A percentile compares a stretch with the other conserved stretches of the same genome.
phyloP scores from a whole-genome alignment of 169 alveolate species.

The Cardiosporidium cionae region DNA sequence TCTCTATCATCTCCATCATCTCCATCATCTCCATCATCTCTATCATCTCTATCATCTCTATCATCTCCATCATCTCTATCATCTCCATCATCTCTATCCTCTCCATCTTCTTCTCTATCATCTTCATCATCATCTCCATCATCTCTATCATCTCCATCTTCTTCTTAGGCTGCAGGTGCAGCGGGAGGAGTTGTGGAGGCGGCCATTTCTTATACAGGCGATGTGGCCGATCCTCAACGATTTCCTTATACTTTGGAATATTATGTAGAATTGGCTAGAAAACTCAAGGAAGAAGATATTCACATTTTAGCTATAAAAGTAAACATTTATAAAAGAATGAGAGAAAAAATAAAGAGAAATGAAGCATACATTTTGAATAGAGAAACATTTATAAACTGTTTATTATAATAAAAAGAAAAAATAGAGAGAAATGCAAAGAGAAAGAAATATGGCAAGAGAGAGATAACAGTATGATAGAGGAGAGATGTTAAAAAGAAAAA shows the following conservation, averaged over 20 bases:
- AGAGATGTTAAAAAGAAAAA: not conserved
- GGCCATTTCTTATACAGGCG: slow-evolving; percentile 8
- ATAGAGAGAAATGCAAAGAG: not conserved
- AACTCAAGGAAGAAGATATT: not conserved
- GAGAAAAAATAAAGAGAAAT: not conserved
- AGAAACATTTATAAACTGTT: not conserved
- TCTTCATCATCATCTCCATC: too few relatives aligned
- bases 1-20: too few relatives aligned
- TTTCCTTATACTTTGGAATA: slow-evolving; percentile 14
- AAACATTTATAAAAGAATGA: not conserved
- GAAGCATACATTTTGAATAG: not conserved
- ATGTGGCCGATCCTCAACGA: not conserved
- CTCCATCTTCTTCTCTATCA: too few relatives aligned
- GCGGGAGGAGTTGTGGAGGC: slow-evolving; percentile 19
- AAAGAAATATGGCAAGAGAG: too few relatives aligned
- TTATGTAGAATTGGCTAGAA: slow-evolving; percentile 2
- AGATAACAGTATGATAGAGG: too few relatives aligned
- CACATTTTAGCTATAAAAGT: slow-evolving; percentile 5
- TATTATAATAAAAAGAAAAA: not conserved
- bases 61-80: too few relatives aligned
- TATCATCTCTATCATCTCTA: too few relatives aligned
- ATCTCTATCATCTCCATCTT: too few relatives aligned
- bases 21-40: too few relatives aligned
- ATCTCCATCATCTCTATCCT: too few relatives aligned
- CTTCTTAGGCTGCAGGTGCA: slow-evolving; percentile 1